Evolutionary conservation across 768 basidiomycete species (phyloP).

Genomic region (Lyophyllum semitale): DNA sequence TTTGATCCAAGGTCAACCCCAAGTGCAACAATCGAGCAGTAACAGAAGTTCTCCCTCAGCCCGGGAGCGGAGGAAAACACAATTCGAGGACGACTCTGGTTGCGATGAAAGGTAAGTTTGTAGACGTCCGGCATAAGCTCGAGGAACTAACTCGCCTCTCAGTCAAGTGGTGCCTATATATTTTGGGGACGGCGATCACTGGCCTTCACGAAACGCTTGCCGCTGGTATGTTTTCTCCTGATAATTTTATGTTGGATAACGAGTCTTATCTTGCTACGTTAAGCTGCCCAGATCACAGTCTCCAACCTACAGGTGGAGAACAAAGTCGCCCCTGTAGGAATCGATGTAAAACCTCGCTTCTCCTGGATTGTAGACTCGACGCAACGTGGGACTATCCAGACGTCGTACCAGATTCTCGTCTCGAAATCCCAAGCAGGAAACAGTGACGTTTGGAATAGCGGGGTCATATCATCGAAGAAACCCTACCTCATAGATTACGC

Average conservation of each 20-base stretch:
- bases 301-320: conserved; percentile 24
- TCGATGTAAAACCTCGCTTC: conserved; percentile 29
- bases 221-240: neutral
- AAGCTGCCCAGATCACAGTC: conserved; percentile 9
- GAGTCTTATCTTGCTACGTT: neutral
- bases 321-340: conserved; percentile 22
- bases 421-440: conserved; percentile 18
- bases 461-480: conserved; percentile 16
- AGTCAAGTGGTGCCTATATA: neutral
- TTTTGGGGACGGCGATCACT: neutral
- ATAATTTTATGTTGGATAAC: neutral
- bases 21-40: conserved; percentile 1
- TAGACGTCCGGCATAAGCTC: neutral
- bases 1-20: conserved; percentile 24
- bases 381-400: conserved; percentile 17
- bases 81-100: conserved; percentile 35
- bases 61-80: conserved; percentile 53
- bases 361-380: conserved; percentile 26
- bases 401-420: conserved; percentile 25
- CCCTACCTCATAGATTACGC: conserved; percentile 27
- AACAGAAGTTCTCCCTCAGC: conserved; percentile 31
- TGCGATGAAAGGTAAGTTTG: neutral
- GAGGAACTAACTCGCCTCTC: neutral
- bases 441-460: conserved; percentile 26
- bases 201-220: neutral